phyloP scores from a whole-genome alignment of 306 rosid species.

The Benincasa hispida region DNA sequence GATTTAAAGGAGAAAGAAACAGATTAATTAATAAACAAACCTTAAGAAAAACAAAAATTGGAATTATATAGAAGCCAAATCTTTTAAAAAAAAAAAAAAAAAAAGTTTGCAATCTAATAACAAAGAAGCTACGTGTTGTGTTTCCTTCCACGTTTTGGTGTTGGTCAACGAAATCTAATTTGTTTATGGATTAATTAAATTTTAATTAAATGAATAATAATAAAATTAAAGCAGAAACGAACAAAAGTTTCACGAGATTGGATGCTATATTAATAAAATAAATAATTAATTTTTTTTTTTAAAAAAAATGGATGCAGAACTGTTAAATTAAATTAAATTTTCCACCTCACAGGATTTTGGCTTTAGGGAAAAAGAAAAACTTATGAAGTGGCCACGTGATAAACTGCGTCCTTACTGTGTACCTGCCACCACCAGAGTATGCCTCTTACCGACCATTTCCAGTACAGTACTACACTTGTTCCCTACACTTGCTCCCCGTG shows the following conservation, averaged over 20 bases:
- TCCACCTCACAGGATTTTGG: neutral
- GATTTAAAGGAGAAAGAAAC: neutral
- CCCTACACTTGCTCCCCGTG: neutral
- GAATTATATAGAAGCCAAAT: neutral
- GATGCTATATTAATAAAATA: neutral
- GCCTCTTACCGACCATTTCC: neutral
- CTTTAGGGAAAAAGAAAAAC: neutral
- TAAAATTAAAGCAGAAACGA: neutral
- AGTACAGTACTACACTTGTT: neutral
- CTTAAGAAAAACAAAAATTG: neutral
- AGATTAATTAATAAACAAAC: neutral
- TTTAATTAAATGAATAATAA: too few relatives aligned
- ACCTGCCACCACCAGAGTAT: conserved; percentile 1
- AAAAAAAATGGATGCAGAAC: neutral
- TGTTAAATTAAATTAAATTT: neutral
- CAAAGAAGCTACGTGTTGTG: neutral
- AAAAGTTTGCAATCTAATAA: neutral
- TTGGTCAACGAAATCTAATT: neutral
- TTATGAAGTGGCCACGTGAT: neutral
- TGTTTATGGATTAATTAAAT: neutral
- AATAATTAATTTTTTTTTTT: neutral
- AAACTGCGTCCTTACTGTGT: neutral
- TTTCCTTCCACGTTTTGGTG: neutral
- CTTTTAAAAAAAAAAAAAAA: too few relatives aligned
- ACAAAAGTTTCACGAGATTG: neutral